Conservation (phyloP, 305 asterid species). For the Solanum hybrid region DNA sequence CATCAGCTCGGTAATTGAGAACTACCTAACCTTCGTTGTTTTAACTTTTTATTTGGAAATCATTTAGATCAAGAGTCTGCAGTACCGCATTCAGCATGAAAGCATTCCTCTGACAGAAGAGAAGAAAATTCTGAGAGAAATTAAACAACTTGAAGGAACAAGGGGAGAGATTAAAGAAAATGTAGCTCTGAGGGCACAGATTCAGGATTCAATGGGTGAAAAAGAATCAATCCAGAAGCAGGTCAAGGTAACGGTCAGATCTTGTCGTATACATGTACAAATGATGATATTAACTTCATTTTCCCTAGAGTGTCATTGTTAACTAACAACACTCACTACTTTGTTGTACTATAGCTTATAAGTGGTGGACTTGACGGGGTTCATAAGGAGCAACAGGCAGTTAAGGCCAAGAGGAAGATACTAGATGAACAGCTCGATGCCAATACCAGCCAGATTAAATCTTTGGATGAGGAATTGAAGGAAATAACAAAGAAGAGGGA, state of each 20-base stretch:
- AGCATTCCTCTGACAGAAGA: slow-evolving; percentile 82
- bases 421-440: slow-evolving; percentile 51
- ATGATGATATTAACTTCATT: background rate
- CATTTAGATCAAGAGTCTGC: slow-evolving; percentile 64
- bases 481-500: slow-evolving; percentile 49
- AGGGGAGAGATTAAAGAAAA: slow-evolving; percentile 52
- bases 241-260: slow-evolving; percentile 54
- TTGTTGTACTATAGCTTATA: slow-evolving; percentile 35
- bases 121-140: slow-evolving; percentile 82
- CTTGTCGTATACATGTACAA: background rate
- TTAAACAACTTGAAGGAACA: slow-evolving; percentile 72
- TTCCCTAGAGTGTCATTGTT: background rate
- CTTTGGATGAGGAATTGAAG: slow-evolving; percentile 51
- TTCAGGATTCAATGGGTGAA: slow-evolving; percentile 76
- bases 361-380: slow-evolving; percentile 73
- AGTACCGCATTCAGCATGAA: slow-evolving; percentile 82
- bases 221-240: slow-evolving; percentile 63
- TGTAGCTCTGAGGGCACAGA: slow-evolving; percentile 60
- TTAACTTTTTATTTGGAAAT: background rate
- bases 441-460: slow-evolving; percentile 36
- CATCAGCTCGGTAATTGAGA: background rate
- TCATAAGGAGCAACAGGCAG: slow-evolving; percentile 56
- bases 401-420: slow-evolving; percentile 50
- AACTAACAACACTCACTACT: background rate
- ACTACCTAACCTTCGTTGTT: background rate